A percentile compares a stretch with the other conserved stretches of the same genome.
phyloP scores from a whole-genome alignment of 2,329 filamentous ascomycete genomes.

The Plectosphaerella plurivora region DNA sequence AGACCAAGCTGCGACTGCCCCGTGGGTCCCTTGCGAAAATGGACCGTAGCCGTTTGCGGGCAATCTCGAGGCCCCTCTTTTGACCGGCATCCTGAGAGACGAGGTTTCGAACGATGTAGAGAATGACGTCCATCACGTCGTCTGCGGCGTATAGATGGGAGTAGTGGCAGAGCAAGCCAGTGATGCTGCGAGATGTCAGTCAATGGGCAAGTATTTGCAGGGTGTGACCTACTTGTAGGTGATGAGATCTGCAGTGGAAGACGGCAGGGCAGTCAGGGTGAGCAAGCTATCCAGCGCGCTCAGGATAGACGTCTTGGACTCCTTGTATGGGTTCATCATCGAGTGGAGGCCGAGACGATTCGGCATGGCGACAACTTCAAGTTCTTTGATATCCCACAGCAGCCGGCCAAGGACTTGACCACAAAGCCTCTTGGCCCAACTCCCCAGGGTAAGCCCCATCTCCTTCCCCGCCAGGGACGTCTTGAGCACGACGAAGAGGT shows the following conservation, averaged over 20 bases:
- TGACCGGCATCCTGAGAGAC: constrained; percentile 10
- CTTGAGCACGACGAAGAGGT: constrained; percentile 10
- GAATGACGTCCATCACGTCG: constrained; percentile 21
- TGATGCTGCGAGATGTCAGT: constrained; percentile 16
- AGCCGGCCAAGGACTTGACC: constrained; percentile 22
- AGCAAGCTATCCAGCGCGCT: constrained; percentile 14
- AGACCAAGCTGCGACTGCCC: constrained; percentile 16
- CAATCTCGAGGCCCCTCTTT: constrained; percentile 15
- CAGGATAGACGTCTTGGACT: constrained; percentile 16
- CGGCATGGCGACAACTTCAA: constrained; percentile 18
- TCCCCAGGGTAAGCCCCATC: constrained; percentile 4
- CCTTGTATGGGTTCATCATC: constrained; percentile 16
- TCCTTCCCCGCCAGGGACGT: constrained; percentile 7
- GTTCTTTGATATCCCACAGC: constrained; percentile 23
- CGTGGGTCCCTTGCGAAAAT: constrained; percentile 14
- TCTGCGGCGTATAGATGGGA: constrained; percentile 20
- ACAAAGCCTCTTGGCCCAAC: constrained; percentile 22
- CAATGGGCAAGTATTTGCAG: neutral
- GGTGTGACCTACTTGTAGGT: constrained; percentile 19
- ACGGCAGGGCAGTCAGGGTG: constrained; percentile 14
- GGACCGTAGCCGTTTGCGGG: constrained; percentile 16
- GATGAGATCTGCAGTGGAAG: constrained; percentile 19
- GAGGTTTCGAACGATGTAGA: constrained; percentile 22
- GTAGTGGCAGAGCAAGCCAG: constrained; percentile 20
- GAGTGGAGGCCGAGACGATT: constrained; percentile 19